Base-by-base conservation (phyloP, 1,284 basidiomycete species). In the Fomitopsis pinicola region DNA sequence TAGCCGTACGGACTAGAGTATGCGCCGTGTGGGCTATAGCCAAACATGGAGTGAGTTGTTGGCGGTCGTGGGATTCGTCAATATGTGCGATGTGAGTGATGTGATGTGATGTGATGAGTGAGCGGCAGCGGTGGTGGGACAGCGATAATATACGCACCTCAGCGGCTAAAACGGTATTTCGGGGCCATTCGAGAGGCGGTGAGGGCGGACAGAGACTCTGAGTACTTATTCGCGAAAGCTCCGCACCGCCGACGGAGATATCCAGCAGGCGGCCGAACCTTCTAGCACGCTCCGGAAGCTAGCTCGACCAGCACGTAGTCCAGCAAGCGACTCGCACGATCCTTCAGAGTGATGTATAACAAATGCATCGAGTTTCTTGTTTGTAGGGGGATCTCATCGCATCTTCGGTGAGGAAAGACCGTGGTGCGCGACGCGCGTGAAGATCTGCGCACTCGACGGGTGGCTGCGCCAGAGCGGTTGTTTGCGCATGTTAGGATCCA, bases 1-100 rank as follows among this genome's bases (percentile, higher is more conserved):
- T 53, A 59, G 36, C 46, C 30, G 33, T 59, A 63, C n/a, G 60
- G 59, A n/a, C 60, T 45, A 30, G 64, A 61, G 58, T 64, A 67
- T 28, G 63, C 59, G 53, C 55, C 42, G 57, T 58, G 46, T 36
- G 59, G 59, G 22, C 42, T 60, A 12, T 55, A 48, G 59, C 57
- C 48, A 48, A 59, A 59, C 57, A 59, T 59, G 9, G 28, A 17
- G 28, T 50, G 8, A 8, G 30, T 33, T 0, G 30, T 33, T 33
- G 30, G 48, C n/a, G 6, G 48, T 50, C 26, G 6, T 14, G 9
- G 12, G 8, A 33, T 22, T 48, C 26, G 46, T 48, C 6, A 12
- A 30, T 9, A 22, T 28, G 48, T 6, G 45, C 45, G 10, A 28
- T 8, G 38, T 30, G 28, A 14, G 14, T 48, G 26, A 28, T 48